Conservation (phyloP, 768 basidiomycete species). For the Trametes sanguinea region DNA sequence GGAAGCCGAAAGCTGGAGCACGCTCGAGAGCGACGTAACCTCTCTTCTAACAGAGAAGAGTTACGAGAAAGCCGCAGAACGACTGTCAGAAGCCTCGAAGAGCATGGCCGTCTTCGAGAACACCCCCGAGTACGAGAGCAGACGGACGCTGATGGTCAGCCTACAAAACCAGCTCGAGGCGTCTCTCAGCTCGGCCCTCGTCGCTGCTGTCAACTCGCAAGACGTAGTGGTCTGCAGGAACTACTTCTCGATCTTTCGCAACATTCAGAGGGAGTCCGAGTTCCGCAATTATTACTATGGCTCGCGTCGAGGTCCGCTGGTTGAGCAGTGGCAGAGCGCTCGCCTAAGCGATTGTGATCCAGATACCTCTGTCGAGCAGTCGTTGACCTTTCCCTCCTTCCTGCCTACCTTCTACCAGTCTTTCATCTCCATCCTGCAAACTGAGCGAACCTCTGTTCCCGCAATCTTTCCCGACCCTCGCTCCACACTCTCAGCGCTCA, state of each 20-base stretch:
- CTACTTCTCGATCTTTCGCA: slow-evolving; percentile 85
- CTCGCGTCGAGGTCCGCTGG: slow-evolving; percentile 64
- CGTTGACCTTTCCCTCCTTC: slow-evolving; percentile 61
- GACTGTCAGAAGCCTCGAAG: slow-evolving; percentile 85
- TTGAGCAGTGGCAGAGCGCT: slow-evolving; percentile 69
- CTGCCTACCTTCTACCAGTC: slow-evolving; percentile 73
- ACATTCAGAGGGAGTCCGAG: slow-evolving; percentile 90
- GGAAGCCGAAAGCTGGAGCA: slow-evolving; percentile 97
- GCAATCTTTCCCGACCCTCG: slow-evolving; percentile 88
- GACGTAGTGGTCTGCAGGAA: slow-evolving; percentile 74
- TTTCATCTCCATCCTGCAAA: slow-evolving; percentile 64
- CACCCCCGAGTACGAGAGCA: slow-evolving; percentile 85
- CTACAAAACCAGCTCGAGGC: slow-evolving; percentile 97
- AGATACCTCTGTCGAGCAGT: slow-evolving; percentile 23
- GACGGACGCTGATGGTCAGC: slow-evolving; percentile 83
- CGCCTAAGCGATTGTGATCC: slow-evolving; percentile 54
- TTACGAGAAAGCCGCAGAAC: slow-evolving; percentile 89
- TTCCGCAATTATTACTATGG: slow-evolving; percentile 95
- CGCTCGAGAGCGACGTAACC: slow-evolving; percentile 90
- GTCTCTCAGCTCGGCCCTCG: slow-evolving; percentile 84
- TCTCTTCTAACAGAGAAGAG: slow-evolving; percentile 75
- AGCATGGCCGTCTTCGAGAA: slow-evolving; percentile 93
- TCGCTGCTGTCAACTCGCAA: slow-evolving; percentile 79
- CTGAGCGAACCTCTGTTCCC: slow-evolving; percentile 73
- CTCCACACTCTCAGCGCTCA: slow-evolving; percentile 74